Conservation (phyloP, 768 basidiomycete species). For the Dentipellis sp. region DNA sequence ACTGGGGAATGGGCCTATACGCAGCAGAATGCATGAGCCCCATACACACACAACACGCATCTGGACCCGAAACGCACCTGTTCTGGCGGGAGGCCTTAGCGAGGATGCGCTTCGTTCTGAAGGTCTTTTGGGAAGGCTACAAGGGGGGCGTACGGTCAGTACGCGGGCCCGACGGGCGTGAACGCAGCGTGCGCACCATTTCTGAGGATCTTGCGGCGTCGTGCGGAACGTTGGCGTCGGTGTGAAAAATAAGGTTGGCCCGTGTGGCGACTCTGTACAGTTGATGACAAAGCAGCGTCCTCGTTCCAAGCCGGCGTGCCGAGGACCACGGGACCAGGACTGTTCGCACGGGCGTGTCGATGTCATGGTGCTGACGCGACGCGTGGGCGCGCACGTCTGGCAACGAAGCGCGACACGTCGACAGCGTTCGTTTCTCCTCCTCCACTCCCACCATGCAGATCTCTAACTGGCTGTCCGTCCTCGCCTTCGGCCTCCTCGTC, state of each 20-base stretch:
- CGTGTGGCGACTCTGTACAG: constrained; percentile 1
- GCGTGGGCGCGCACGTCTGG: no score
- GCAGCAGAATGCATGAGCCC: neutral
- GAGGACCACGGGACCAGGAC: neutral
- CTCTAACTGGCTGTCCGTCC: constrained; percentile 35
- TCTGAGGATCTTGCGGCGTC: neutral
- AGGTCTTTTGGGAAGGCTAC: constrained; percentile 98
- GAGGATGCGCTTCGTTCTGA: constrained; percentile 94
- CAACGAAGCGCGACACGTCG: constrained; percentile 1
- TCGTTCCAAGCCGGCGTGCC: neutral
- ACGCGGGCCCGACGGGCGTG: neutral
- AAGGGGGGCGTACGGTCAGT: neutral
- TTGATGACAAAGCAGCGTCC: neutral
- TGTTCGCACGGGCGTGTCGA: neutral
- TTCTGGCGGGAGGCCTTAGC: constrained; percentile 96
- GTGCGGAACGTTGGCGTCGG: neutral
- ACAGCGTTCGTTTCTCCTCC: neutral
- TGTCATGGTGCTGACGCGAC: no score
- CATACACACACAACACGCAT: neutral
- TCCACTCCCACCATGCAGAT: constrained; percentile 36
- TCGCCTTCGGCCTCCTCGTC: constrained; percentile 39
- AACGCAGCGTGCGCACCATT: neutral
- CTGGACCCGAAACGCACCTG: constrained; percentile 40
- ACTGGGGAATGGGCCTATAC: constrained; percentile 89
- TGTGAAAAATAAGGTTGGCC: constrained; percentile 6